Conservation (phyloP, 1,284 basidiomycete species). For the Phellinidium pouzarii region DNA sequence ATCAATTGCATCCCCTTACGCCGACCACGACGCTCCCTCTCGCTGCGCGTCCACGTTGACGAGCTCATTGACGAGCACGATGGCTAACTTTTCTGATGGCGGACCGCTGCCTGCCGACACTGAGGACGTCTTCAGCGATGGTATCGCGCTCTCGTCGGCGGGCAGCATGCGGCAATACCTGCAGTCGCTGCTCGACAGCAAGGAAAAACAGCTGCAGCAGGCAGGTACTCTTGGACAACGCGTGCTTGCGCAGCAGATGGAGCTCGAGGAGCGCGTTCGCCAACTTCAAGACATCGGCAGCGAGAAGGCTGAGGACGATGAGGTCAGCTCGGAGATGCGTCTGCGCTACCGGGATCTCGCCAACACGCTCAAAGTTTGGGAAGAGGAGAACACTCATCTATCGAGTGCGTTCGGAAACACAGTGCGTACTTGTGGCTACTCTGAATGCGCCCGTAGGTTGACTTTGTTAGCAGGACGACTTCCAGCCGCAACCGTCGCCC, state of each 20-base stretch:
- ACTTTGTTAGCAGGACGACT: constrained; percentile 30
- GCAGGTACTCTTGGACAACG: constrained; percentile 87
- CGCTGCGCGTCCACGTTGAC: background rate
- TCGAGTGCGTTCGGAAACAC: constrained; percentile 65
- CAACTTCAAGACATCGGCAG: constrained; percentile 66
- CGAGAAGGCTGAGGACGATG: constrained; percentile 50
- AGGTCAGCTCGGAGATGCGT: constrained; percentile 60
- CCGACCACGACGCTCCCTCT: background rate
- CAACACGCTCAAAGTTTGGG: constrained; percentile 74
- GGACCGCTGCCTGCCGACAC: background rate
- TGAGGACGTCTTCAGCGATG: background rate
- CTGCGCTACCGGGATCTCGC: constrained; percentile 73
- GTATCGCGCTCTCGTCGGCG: constrained; percentile 29
- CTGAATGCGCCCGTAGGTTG: background rate
- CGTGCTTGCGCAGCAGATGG: constrained; percentile 85
- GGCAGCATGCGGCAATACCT: constrained; percentile 70
- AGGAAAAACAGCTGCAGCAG: constrained; percentile 85
- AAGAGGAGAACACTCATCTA: constrained; percentile 75
- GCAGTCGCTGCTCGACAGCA: constrained; percentile 76
- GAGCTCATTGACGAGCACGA: background rate
- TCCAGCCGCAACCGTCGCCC: constrained; percentile 32
- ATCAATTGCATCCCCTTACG: background rate
- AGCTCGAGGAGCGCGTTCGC: constrained; percentile 80
- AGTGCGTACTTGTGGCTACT: constrained; percentile 36
- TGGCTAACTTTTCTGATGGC: constrained; percentile 6